Percentiles rank a stretch among this genome's conserved stretches.
These are phyloP conservation scores for Schizosaccharomyces japonicus DNA, from an alignment of 805 yeast species.

Conservation along the genomic window DNA sequence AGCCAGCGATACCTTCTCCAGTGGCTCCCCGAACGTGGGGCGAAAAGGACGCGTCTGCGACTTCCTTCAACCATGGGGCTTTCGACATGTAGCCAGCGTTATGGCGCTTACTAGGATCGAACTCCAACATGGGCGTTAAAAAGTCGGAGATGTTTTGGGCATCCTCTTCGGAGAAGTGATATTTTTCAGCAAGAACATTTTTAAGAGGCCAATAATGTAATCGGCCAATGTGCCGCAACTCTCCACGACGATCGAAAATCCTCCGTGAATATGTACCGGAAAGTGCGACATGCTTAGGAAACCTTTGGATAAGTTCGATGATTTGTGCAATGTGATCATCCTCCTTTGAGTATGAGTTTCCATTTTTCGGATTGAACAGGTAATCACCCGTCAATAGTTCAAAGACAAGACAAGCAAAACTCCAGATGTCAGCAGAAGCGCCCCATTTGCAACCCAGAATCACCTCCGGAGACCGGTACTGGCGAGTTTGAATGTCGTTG, in stretches of 20 bases:
- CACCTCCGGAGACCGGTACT: constrained; percentile 79
- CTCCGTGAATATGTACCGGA: constrained; percentile 38
- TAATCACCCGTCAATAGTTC: constrained; percentile 88
- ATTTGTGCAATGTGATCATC: constrained; percentile 89
- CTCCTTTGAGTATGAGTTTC: constrained; percentile 46
- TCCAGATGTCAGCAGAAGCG: constrained; percentile 85
- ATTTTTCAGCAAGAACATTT: constrained; percentile 66
- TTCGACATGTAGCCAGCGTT: constrained; percentile 92
- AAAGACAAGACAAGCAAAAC: constrained; percentile 74
- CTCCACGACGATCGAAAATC: constrained; percentile 41
- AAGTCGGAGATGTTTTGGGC: constrained; percentile 57
- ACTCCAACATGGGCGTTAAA: constrained; percentile 54
- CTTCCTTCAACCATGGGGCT: constrained; percentile 63
- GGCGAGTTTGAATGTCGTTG: constrained; percentile 75
- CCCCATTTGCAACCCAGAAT: constrained; percentile 75
- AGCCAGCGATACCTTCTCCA: constrained; percentile 81
- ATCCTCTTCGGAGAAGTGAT: constrained; percentile 42
- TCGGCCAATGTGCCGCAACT: constrained; percentile 53
- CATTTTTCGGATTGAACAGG: constrained; percentile 58
- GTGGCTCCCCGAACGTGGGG: constrained; percentile 55
- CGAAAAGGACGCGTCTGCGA: constrained; percentile 47
- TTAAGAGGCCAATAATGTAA: constrained; percentile 74
- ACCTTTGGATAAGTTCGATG: constrained; percentile 51
- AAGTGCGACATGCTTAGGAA: constrained; percentile 35
- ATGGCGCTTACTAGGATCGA: constrained; percentile 61